Percentiles rank a stretch among this genome's conserved stretches.
Evolutionary conservation across 345 rosid genomes (phyloP).

Genomic region (Litchi chinensis): DNA sequence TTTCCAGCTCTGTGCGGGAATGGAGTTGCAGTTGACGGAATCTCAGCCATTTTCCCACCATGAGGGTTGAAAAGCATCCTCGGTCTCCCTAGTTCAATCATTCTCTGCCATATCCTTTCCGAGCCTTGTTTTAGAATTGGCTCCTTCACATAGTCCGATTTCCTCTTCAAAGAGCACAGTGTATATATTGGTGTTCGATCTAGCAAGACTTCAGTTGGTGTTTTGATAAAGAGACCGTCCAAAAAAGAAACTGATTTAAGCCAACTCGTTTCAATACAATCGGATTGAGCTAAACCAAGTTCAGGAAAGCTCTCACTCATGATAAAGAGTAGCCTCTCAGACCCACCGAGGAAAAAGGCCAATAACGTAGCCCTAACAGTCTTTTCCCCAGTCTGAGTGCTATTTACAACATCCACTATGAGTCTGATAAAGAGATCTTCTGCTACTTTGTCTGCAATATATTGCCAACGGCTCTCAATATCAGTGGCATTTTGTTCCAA

Average conservation of each 20-base stretch:
- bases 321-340: slow-evolving; percentile 28
- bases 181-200: not conserved
- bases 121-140: slow-evolving; percentile 36
- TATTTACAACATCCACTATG: slow-evolving; percentile 24
- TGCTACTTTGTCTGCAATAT: too few relatives aligned
- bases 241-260: slow-evolving; percentile 40
- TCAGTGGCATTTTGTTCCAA: too few relatives aligned
- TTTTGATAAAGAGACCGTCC: slow-evolving; percentile 24
- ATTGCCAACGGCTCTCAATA: too few relatives aligned
- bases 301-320: slow-evolving; percentile 46
- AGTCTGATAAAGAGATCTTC: too few relatives aligned
- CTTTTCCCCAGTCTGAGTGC: slow-evolving; percentile 20
- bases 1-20: too few relatives aligned
- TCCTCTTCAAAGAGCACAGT: slow-evolving; percentile 30
- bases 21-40: not conserved
- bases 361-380: slow-evolving; percentile 44
- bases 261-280: slow-evolving; percentile 62
- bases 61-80: slow-evolving; percentile 39
- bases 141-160: slow-evolving; percentile 52
- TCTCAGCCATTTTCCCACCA: slow-evolving; percentile 59
- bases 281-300: slow-evolving; percentile 36
- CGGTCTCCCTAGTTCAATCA: slow-evolving; percentile 29
- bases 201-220: slow-evolving; percentile 30
- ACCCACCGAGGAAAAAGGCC: slow-evolving; percentile 11
- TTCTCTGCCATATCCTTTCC: slow-evolving; percentile 34